Conservation (phyloP, 306 rosid species). For the Citrullus amarus region DNA sequence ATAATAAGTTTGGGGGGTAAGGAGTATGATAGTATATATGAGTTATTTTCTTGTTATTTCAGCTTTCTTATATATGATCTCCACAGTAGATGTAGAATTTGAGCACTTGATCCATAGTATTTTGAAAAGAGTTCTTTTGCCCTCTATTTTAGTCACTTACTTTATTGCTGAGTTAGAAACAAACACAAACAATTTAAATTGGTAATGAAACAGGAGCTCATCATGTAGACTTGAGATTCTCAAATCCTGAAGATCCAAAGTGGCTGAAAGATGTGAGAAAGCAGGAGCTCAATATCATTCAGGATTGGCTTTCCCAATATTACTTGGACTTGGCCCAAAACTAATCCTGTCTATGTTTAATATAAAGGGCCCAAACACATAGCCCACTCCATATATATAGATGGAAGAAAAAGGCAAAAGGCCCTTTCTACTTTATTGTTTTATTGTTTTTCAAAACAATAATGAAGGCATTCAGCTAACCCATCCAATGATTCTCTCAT, state of each 20-base stretch:
- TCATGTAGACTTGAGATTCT: conserved; percentile 73
- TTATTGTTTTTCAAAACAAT: background rate
- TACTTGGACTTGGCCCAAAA: conserved; percentile 30
- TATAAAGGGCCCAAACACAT: background rate
- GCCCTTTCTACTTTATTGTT: background rate
- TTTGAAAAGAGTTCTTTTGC: no score
- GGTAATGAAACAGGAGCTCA: conserved; percentile 52
- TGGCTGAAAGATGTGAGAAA: conserved; percentile 66
- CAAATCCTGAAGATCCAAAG: conserved; percentile 50
- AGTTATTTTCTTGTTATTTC: no score
- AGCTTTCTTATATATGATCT: no score
- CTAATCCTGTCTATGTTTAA: background rate
- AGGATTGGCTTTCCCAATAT: conserved; percentile 49
- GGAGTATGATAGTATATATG: no score
- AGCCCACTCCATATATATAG: background rate
- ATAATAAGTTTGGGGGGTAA: no score
- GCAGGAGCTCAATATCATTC: conserved; percentile 44
- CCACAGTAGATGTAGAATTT: no score
- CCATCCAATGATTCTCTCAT: background rate
- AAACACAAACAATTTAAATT: no score
- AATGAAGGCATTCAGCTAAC: background rate
- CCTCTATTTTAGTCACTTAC: no score
- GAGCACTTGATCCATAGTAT: no score
- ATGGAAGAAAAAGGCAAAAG: background rate
- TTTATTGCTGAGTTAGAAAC: no score